Conservation (phyloP, 768 basidiomycete genomes). For the Cystofilobasidium capitatum region DNA sequence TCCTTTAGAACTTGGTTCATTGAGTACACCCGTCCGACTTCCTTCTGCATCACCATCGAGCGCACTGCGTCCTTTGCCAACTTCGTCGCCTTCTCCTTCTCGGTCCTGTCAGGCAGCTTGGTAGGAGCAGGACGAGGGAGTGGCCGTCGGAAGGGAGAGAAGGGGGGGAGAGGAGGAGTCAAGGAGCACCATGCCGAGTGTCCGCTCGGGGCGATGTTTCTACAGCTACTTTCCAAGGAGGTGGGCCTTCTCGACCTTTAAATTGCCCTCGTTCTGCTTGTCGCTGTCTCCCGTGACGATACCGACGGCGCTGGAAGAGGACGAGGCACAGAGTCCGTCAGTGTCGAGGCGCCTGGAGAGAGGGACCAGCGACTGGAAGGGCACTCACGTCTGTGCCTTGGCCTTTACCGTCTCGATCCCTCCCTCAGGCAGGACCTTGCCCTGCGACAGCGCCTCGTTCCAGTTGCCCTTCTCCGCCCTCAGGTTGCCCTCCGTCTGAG, state of each 20-base stretch:
- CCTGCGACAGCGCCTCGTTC: constrained; percentile 4
- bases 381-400: neutral
- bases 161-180: too few relatives aligned
- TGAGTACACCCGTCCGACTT: too few relatives aligned
- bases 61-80: too few relatives aligned
- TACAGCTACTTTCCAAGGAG: neutral
- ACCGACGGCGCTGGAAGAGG: neutral
- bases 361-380: neutral
- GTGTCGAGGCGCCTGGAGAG: neutral
- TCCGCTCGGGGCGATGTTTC: too few relatives aligned
- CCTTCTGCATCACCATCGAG: too few relatives aligned
- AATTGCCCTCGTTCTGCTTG: constrained; percentile 36
- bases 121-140: too few relatives aligned
- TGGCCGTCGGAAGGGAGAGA: too few relatives aligned
- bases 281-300: constrained; percentile 35
- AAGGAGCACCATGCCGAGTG: too few relatives aligned
- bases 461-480: constrained; percentile 1
- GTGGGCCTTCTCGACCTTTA: constrained; percentile 35
- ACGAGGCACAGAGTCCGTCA: neutral
- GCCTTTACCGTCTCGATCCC: constrained; percentile 7
- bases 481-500: constrained; percentile 12
- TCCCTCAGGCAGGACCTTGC: neutral
- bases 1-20: too few relatives aligned
- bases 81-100: too few relatives aligned
- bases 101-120: too few relatives aligned